Evolutionary conservation across 805 yeast genomes (phyloP).

Genomic region (Martiniozyma abietophila): DNA sequence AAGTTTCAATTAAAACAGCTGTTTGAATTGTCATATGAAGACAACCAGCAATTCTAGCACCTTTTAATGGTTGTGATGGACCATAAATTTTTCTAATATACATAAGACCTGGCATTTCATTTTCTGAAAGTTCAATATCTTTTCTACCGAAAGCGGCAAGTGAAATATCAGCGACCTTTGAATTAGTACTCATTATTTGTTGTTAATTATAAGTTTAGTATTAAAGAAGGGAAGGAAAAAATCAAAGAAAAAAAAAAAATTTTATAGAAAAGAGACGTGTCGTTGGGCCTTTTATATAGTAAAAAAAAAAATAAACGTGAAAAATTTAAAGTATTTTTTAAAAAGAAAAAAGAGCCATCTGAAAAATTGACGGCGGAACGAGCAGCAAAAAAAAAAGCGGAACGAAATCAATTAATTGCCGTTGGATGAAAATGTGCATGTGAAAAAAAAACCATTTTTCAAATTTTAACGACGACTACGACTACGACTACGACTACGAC

Average conservation of each 20-base stretch:
- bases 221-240: not conserved
- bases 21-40: slow-evolving; percentile 99
- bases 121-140: slow-evolving; percentile 97
- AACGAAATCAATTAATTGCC: no score
- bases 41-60: slow-evolving; percentile 99
- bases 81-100: slow-evolving; percentile 93
- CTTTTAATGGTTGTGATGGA: slow-evolving; percentile 86
- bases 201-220: not conserved
- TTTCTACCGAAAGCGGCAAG: slow-evolving; percentile 99
- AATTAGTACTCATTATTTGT: slow-evolving; percentile 32
- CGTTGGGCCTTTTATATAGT: not conserved
- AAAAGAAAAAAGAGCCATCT: no score
- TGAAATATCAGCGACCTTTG: slow-evolving; percentile 96
- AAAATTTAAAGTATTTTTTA: slow-evolving; percentile 1
- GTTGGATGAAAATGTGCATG: no score
- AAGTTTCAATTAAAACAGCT: slow-evolving; percentile 96
- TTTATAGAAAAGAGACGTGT: not conserved
- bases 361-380: no score
- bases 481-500: no score
- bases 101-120: slow-evolving; percentile 99
- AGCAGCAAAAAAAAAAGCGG: no score
- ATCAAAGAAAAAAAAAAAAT: not conserved
- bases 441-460: no score
- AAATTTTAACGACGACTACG: no score
- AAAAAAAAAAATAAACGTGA: slow-evolving; percentile 2